phyloP scores from a whole-genome alignment of 2,329 filamentous ascomycete genomes.

The Verticillium dahliae region DNA sequence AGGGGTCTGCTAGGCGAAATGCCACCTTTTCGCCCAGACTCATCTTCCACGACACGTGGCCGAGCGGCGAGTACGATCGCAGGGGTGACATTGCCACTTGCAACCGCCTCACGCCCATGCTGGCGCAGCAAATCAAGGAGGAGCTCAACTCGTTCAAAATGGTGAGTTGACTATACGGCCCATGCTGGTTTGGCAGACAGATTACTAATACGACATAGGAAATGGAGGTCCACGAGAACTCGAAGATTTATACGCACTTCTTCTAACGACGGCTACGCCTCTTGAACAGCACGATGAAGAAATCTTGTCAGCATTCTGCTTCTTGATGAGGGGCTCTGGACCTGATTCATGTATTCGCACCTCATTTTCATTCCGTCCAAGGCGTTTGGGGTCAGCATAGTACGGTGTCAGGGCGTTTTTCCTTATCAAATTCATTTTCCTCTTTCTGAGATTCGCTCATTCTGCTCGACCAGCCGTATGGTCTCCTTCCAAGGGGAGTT shows the following conservation, averaged over 20 bases:
- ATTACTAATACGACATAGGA: constrained; percentile 59
- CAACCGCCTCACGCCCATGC: constrained; percentile 92
- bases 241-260: constrained; percentile 99
- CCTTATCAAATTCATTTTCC: constrained; percentile 20
- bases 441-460: constrained; percentile 12
- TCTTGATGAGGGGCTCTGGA: constrained; percentile 14
- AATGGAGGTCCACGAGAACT: constrained; percentile 99
- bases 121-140: constrained; percentile 98
- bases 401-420: constrained; percentile 51
- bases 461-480: constrained; percentile 2
- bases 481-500: constrained; percentile 2
- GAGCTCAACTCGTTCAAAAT: constrained; percentile 99
- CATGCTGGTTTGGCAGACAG: neutral
- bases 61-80: constrained; percentile 89
- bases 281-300: constrained; percentile 12
- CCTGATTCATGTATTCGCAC: constrained; percentile 41
- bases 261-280: constrained; percentile 61
- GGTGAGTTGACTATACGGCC: constrained; percentile 46
- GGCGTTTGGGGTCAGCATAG: constrained; percentile 47
- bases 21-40: constrained; percentile 86
- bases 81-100: constrained; percentile 95
- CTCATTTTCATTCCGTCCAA: constrained; percentile 41
- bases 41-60: constrained; percentile 95
- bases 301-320: constrained; percentile 20
- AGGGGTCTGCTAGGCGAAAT: constrained; percentile 54